Percentiles rank a stretch among this genome's conserved stretches.
These are phyloP conservation scores for Pseudogymnoascus sp. DNA, from an alignment of 2,329 filamentous ascomycete species.

Conservation along the genomic window DNA sequence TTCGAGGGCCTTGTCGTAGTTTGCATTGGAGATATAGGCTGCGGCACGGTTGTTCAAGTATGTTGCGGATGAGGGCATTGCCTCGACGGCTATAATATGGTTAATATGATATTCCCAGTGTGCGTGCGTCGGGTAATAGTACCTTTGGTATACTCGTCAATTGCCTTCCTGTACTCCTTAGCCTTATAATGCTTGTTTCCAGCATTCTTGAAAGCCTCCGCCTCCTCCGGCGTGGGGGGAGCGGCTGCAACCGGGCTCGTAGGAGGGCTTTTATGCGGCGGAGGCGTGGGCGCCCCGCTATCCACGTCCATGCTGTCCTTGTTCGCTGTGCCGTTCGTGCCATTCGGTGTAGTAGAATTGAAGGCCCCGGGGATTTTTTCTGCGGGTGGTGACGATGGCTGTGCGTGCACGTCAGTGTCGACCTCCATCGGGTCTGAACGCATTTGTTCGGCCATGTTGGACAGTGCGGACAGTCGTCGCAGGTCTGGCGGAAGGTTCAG, in stretches of 20 bases:
- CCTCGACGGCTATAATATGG: constrained; percentile 66
- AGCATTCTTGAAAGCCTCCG: constrained; percentile 83
- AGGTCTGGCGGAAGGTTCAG: constrained; percentile 85
- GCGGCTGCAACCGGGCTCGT: constrained; percentile 49
- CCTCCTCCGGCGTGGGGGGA: constrained; percentile 53
- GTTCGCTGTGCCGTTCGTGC: constrained; percentile 30
- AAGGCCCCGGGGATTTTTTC: constrained; percentile 37
- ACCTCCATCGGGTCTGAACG: constrained; percentile 63
- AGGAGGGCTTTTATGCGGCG: constrained; percentile 63
- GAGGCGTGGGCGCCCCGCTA: constrained; percentile 56
- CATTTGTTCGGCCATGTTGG: constrained; percentile 45
- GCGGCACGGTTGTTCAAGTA: constrained; percentile 94
- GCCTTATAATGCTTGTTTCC: constrained; percentile 98
- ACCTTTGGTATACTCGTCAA: constrained; percentile 95
- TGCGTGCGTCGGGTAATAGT: constrained; percentile 24
- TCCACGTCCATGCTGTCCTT: constrained; percentile 35
- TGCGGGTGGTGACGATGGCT: constrained; percentile 48
- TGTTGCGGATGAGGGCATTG: constrained; percentile 77
- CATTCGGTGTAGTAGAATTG: constrained; percentile 38
- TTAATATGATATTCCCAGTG: constrained; percentile 7
- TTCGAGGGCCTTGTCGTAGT: constrained; percentile 72
- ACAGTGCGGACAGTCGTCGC: constrained; percentile 65
- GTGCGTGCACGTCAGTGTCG: constrained; percentile 54
- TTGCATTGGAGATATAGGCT: constrained; percentile 81
- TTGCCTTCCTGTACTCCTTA: constrained; percentile 78